Evolutionary conservation across 1,284 basidiomycete species (phyloP), one percentile per base, ranked within the genome.

Genomic region (Kalmanozyma brasiliensis): DNA sequence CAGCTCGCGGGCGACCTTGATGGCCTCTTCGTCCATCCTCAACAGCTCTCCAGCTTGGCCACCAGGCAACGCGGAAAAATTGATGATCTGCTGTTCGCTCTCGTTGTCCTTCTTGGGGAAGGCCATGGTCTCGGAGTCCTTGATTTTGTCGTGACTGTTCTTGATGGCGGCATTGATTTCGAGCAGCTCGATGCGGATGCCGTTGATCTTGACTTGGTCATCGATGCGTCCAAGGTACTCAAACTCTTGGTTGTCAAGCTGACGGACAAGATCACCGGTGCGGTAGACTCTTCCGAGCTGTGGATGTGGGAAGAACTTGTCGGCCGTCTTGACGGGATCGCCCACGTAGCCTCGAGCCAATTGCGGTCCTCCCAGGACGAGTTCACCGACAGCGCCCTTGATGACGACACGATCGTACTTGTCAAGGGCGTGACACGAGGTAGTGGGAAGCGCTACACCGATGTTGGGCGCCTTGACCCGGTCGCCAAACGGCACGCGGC

Each of bases 171-270:
- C 80, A 41, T 82, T 83, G 69, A 83, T 83, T 59, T 83, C 82
- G 44, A 79, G 70, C 19, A 83, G 71, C 73, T 83, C 83, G 52
- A 83, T 81, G 9, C 83, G 80, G 48, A 83, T 81, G 19, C 83
- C 83, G 56, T 83, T 80, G 62, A 83, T 77, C 71, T 83, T 83
- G 73, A 83, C 76, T 34, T 83, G 81, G 43, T 83, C 82, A 58
- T 83, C 83, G 47, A 78, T 78, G n/a, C 83, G 74, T 1, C 83
- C 83, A 29, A 83, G 77, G 53, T 82, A 83, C 60, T 83, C 82
- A 40, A 77, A 76, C 35, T 77, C 76, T 13, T 79, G 79, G 49
- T 82, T 78, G 48, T 73, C 68, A 23, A 83, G 64, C 55, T 78
- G 73, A 22, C 80, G 74, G 10, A 75, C 80, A 10, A 82, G 64